A percentile compares a stretch with the other conserved stretches of the same genome.
phyloP scores from a whole-genome alignment of 1,284 basidiomycete species.

The Boletus sp. region DNA sequence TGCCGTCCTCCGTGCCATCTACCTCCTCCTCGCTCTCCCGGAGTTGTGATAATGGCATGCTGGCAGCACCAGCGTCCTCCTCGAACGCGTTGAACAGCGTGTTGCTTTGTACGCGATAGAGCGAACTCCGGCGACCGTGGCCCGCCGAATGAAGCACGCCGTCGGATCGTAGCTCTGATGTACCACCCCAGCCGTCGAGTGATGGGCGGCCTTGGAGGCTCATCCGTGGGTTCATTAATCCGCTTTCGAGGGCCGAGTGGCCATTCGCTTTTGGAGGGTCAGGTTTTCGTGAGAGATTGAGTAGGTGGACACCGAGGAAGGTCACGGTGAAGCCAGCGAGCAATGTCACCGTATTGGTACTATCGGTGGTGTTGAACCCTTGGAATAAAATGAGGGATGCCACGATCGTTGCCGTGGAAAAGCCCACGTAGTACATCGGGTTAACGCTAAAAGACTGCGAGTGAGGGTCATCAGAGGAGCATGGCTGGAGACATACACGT shows the following conservation, averaged over 20 bases:
- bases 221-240: slow-evolving; percentile 72
- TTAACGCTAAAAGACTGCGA: slow-evolving; percentile 60
- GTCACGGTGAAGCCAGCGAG: slow-evolving; percentile 85
- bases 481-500: slow-evolving; percentile 67
- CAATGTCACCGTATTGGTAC: slow-evolving; percentile 79
- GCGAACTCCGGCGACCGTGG: slow-evolving; percentile 49
- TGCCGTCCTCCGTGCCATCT: slow-evolving; percentile 28
- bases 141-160: slow-evolving; percentile 34
- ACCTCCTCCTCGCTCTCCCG: slow-evolving; percentile 44
- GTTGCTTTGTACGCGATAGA: slow-evolving; percentile 57
- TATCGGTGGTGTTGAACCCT: slow-evolving; percentile 90
- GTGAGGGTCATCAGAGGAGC: slow-evolving; percentile 11
- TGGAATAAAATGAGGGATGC: slow-evolving; percentile 96
- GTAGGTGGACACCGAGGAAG: slow-evolving; percentile 88
- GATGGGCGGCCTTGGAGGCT: slow-evolving; percentile 67
- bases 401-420: slow-evolving; percentile 93
- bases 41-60: slow-evolving; percentile 40
- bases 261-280: slow-evolving; percentile 42
- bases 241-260: slow-evolving; percentile 60
- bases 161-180: slow-evolving; percentile 33
- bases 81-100: slow-evolving; percentile 65
- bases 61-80: slow-evolving; percentile 19
- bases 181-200: slow-evolving; percentile 64
- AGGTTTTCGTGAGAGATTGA: slow-evolving; percentile 77
- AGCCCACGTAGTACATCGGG: slow-evolving; percentile 98